Percentiles rank a stretch among this genome's conserved stretches.
Conservation (phyloP, 148 eudicot species). For the Rhododendron kiyosumense region DNA sequence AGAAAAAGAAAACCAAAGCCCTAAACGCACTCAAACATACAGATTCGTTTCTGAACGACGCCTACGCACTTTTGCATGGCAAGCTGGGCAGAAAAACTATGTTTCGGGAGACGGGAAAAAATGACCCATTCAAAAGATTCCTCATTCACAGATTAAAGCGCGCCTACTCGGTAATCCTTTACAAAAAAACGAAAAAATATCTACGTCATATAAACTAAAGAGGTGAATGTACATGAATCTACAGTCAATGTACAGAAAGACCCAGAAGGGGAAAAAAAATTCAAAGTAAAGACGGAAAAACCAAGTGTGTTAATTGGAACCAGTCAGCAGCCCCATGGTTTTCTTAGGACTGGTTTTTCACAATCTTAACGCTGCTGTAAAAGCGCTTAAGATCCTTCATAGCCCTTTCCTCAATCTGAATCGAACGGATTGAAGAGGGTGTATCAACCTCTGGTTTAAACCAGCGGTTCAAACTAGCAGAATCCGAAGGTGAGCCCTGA, state of each 20-base stretch:
- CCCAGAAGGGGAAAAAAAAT: background rate
- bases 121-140: background rate
- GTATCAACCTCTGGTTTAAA: conserved; percentile 79
- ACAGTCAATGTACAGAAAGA: conserved; percentile 6
- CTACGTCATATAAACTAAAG: background rate
- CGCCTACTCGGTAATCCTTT: background rate
- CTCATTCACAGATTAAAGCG: background rate
- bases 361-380: conserved; percentile 79
- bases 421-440: conserved; percentile 81
- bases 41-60: background rate
- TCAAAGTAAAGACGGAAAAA: background rate
- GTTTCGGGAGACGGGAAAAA: background rate
- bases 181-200: background rate
- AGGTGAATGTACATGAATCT: conserved; percentile 3
- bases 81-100: background rate
- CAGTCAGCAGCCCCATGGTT: background rate
- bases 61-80: background rate
- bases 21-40: too few relatives aligned
- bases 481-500: conserved; percentile 83
- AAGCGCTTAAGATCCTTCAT: conserved; percentile 90
- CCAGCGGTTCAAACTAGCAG: conserved; percentile 64
- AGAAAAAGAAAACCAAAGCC: too few relatives aligned
- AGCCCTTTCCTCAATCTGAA: conserved; percentile 94
- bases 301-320: background rate
- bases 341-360: conserved; percentile 44